Evolutionary conservation across 305 asterid species (phyloP), one percentile per base, ranked within the genome.

Genomic region (Ilex paraguariensis): DNA sequence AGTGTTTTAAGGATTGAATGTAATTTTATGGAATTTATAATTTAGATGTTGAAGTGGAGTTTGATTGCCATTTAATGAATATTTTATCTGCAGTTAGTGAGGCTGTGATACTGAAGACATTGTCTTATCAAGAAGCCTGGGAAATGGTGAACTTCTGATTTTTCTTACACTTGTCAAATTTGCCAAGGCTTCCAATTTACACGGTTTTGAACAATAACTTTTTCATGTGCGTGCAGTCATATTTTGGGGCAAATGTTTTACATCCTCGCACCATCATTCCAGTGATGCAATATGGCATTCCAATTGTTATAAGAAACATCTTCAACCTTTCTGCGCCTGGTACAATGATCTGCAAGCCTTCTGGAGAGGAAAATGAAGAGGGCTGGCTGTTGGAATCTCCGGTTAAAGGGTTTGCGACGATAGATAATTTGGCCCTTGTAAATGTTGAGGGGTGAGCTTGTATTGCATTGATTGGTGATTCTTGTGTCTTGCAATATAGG

Each of bases 71-170:
- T 30, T 60, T 45, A 72, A 56, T 31, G 7, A 10, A 14, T 58
- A 12, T 59, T 63, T 54, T 54, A 52, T 64, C 72, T 75, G 71
- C 88, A 93, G 99, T 93, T 65, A 87, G 95, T 40, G 99, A 93
- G 81, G 99, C 99, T 54, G 99, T 93, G 72, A 87, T 93, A 77
- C 77, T 93, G 84, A 77, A 84, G 84, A 83, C 71, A 54, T 79
- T 93, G 68, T 90, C 99, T 32, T 93, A 93, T 77, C 99, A 93
- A 85, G 99, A 93, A 83, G 99, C 99, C 31, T 93, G 99, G 99
- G 99, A 93, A 84, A 93, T 93, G 99, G 97, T 93, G 72, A 62
- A 17, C 57, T 62, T 59, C 10, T 51, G 44, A 54, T 50, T 58
- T 72, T 60, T 72, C 17, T 45, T 33, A 36, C 66, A 62, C 66